Conservation (phyloP, 2,329 filamentous ascomycete genomes). For the Neofusicoccum cordaticola region DNA sequence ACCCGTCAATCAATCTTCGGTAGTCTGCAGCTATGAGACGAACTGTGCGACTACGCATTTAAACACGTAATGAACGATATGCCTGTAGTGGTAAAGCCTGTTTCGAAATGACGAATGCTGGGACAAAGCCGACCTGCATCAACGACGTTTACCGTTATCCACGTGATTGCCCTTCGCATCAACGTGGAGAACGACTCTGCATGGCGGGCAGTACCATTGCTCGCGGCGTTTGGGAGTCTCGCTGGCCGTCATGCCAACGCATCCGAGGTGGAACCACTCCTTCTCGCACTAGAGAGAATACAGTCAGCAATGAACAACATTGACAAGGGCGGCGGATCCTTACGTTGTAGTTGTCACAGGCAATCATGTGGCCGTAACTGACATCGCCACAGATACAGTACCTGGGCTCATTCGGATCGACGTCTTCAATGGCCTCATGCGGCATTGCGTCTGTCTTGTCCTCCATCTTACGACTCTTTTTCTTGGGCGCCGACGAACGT, state of each 20-base stretch:
- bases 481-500: slow-evolving; percentile 59
- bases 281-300: slow-evolving; percentile 62
- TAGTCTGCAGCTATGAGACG: too few relatives aligned
- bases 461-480: slow-evolving; percentile 53
- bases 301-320: neutral
- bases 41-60: neutral
- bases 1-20: neutral
- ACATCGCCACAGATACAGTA: slow-evolving; percentile 80
- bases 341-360: slow-evolving; percentile 75
- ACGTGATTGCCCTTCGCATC: slow-evolving; percentile 35
- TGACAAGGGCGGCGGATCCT: slow-evolving; percentile 36
- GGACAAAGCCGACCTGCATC: neutral
- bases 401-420: slow-evolving; percentile 71
- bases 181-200: slow-evolving; percentile 37
- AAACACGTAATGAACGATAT: too few relatives aligned
- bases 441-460: slow-evolving; percentile 49
- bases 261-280: slow-evolving; percentile 83
- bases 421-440: slow-evolving; percentile 31
- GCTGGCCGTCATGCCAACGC: slow-evolving; percentile 65
- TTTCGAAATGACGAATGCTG: too few relatives aligned
- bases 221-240: slow-evolving; percentile 61
- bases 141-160: neutral
- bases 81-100: too few relatives aligned
- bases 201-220: slow-evolving; percentile 84
- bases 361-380: slow-evolving; percentile 79